These are phyloP conservation scores for Rickenella mellea DNA, from an alignment of 768 basidiomycete species.

Conservation along the genomic window DNA sequence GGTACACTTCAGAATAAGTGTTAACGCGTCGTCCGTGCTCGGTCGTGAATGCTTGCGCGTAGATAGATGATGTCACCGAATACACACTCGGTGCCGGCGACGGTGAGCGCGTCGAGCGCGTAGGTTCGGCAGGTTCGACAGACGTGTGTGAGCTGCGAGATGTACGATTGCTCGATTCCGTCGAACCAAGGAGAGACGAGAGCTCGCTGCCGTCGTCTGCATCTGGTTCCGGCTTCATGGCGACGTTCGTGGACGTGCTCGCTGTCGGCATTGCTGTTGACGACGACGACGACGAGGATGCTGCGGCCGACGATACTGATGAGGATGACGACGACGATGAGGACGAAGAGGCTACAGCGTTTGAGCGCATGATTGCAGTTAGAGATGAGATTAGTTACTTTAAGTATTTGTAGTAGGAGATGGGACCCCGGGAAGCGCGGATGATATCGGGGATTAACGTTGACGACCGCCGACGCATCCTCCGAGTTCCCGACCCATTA, in stretches of 20 bases:
- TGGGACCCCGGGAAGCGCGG: too few relatives aligned
- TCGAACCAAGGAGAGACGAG: conserved; percentile 35
- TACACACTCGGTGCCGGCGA: conserved; percentile 64
- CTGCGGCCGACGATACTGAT: conserved; percentile 5
- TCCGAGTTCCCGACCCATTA: too few relatives aligned
- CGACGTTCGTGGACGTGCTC: conserved; percentile 9
- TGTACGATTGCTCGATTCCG: too few relatives aligned
- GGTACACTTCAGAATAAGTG: conserved; percentile 73
- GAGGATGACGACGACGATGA: neutral
- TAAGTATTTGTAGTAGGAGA: too few relatives aligned
- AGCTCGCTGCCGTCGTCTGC: conserved; percentile 32
- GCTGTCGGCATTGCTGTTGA: conserved; percentile 1
- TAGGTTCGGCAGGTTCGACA: too few relatives aligned
- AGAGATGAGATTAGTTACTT: too few relatives aligned
- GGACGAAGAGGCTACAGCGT: neutral
- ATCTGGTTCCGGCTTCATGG: conserved; percentile 13
- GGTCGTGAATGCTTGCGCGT: conserved; percentile 45
- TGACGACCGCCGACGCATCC: too few relatives aligned
- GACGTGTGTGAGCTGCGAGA: too few relatives aligned
- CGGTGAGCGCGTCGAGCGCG: conserved; percentile 39
- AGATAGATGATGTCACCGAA: conserved; percentile 58
- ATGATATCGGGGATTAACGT: too few relatives aligned
- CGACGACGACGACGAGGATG: conserved; percentile 6
- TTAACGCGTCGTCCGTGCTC: conserved; percentile 67
- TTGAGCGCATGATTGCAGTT: too few relatives aligned